These are phyloP conservation scores for Populus tomentosa DNA, from an alignment of 441 rosid species.

Conservation along the genomic window DNA sequence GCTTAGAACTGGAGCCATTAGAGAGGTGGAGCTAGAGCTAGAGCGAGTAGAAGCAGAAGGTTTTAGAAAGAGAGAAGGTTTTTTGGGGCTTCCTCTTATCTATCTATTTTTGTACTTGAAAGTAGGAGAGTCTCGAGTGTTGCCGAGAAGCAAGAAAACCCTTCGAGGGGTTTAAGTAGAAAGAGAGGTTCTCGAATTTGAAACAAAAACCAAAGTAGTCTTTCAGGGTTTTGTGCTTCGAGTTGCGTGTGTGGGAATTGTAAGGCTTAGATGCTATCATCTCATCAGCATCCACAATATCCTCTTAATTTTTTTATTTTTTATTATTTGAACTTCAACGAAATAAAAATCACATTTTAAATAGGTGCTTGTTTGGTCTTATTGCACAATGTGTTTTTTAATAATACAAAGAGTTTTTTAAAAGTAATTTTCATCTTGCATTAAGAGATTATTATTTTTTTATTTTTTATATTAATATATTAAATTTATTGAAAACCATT, in stretches of 20 bases:
- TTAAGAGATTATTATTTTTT: too few species aligned
- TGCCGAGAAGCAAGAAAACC: constrained; percentile 23
- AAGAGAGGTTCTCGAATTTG: constrained; percentile 51
- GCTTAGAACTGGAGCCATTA: constrained; percentile 78
- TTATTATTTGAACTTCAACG: not conserved
- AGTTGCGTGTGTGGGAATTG: constrained; percentile 13
- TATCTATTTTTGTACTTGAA: not conserved
- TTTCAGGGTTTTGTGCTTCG: constrained; percentile 18
- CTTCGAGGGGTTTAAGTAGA: constrained; percentile 39
- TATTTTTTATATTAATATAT: too few species aligned
- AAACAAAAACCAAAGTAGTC: not conserved
- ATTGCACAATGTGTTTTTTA: too few species aligned
- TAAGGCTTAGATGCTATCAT: constrained; percentile 53
- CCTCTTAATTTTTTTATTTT: constrained; percentile 18
- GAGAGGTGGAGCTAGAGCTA: not conserved
- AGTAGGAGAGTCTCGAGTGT: not conserved
- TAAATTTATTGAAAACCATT: too few species aligned
- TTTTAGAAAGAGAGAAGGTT: not conserved
- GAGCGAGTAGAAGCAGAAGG: not conserved
- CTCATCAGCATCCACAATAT: constrained; percentile 42
- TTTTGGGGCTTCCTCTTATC: not conserved
- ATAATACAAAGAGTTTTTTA: too few species aligned
- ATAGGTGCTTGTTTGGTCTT: too few species aligned
- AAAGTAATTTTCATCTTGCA: too few species aligned
- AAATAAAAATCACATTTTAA: too few species aligned